Evolutionary conservation across 129 eudicot genomes (phyloP).

Genomic region (Pittosporum tobira): DNA sequence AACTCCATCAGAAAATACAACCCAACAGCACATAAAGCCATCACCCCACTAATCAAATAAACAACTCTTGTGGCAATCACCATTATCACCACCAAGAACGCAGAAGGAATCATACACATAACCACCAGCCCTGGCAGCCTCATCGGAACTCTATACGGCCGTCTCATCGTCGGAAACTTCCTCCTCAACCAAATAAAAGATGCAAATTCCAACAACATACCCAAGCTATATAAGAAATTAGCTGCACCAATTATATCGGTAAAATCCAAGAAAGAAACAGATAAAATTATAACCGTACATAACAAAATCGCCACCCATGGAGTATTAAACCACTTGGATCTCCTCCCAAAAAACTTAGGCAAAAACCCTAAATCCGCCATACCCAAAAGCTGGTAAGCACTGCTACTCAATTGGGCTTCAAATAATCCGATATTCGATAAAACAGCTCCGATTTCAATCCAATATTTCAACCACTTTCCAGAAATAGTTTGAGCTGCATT

Average conservation of each 20-base stretch:
- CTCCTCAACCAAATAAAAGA: constrained; percentile 37
- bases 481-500: constrained; percentile 36
- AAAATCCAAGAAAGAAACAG: constrained; percentile 27
- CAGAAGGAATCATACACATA: constrained; percentile 48
- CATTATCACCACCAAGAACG: constrained; percentile 36
- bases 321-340: constrained; percentile 49
- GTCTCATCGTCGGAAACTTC: constrained; percentile 32
- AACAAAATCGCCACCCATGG: constrained; percentile 50
- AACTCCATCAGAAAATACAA: constrained; percentile 43
- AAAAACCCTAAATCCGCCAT: constrained; percentile 46
- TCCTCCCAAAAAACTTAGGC: constrained; percentile 30
- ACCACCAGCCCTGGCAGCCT: constrained; percentile 36
- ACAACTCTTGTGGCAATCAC: constrained; percentile 38
- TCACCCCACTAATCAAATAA: constrained; percentile 35
- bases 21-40: constrained; percentile 35
- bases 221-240: constrained; percentile 44
- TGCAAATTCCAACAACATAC: constrained; percentile 49
- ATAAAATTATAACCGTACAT: constrained; percentile 23
- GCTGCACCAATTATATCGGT: constrained; percentile 38
- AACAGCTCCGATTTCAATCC: constrained; percentile 58
- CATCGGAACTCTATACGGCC: constrained; percentile 43
- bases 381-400: constrained; percentile 44
- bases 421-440: constrained; percentile 38
- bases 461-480: constrained; percentile 47
- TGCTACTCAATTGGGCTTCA: constrained; percentile 42